Evolutionary conservation across 1,139 yeast genomes (phyloP).

Genomic region (Kodamaea sp.): DNA sequence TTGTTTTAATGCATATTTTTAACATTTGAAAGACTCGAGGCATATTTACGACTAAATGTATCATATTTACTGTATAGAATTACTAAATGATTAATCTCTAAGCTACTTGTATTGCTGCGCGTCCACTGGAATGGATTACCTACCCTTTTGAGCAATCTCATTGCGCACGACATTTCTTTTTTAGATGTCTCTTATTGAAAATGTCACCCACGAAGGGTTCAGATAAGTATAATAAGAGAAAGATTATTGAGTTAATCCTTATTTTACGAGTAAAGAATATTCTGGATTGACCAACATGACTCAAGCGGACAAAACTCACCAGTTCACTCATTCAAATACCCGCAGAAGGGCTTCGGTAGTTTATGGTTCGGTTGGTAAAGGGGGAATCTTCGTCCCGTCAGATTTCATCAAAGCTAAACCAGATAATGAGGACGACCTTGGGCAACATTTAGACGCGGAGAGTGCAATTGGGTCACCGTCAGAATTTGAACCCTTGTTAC

Average conservation of each 20-base stretch:
- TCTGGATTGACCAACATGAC: conserved; percentile 3
- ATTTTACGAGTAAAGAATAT: too few species aligned
- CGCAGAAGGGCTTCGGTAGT: conserved; percentile 55
- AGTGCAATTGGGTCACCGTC: conserved; percentile 16
- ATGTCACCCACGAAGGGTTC: conserved; percentile 2
- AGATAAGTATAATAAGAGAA: conserved; percentile 1
- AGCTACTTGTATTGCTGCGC: too few species aligned
- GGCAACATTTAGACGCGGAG: conserved; percentile 1
- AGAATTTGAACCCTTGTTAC: conserved; percentile 18
- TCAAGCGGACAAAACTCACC: conserved; percentile 24
- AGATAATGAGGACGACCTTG: conserved; percentile 12
- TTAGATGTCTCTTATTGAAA: background rate
- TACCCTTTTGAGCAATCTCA: too few species aligned
- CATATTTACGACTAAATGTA: too few species aligned
- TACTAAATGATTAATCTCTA: too few species aligned
- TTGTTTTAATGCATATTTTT: too few species aligned
- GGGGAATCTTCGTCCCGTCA: conserved; percentile 52
- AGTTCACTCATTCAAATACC: conserved; percentile 49
- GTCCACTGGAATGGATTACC: too few species aligned
- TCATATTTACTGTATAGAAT: too few species aligned
- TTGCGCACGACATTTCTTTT: too few species aligned
- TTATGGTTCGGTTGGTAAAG: conserved; percentile 54
- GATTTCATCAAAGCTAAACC: conserved; percentile 37
- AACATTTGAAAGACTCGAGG: too few species aligned
- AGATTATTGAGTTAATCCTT: background rate